These are phyloP conservation scores for Leishmania tropica DNA, from an alignment of 208 protist genomes.

Conservation along the genomic window DNA sequence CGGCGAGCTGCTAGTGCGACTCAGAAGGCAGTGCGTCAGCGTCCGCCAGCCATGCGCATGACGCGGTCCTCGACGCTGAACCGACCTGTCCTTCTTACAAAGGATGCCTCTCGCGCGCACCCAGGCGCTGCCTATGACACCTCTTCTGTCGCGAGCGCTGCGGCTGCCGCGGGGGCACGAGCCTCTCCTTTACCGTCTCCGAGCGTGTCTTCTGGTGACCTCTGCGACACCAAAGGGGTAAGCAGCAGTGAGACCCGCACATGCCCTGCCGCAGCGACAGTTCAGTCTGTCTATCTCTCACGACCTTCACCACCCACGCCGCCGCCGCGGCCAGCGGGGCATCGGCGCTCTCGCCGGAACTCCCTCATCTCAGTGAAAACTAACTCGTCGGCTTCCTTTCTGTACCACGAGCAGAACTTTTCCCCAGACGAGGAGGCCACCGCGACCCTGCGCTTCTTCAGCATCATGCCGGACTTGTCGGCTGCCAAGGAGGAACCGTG, in stretches of 20 bases:
- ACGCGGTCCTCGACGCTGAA: constrained; percentile 23
- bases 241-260: background rate
- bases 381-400: constrained; percentile 19
- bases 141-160: background rate
- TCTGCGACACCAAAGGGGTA: background rate
- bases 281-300: background rate
- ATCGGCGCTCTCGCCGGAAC: constrained; percentile 7
- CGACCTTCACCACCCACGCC: constrained; percentile 6
- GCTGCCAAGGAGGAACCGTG: background rate
- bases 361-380: constrained; percentile 21
- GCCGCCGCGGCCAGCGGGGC: constrained; percentile 9
- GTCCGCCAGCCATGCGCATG: constrained; percentile 11
- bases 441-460: constrained; percentile 17
- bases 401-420: background rate
- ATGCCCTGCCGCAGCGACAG: too few relatives aligned
- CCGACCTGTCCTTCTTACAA: constrained; percentile 22
- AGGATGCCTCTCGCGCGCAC: constrained; percentile 6
- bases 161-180: too few relatives aligned
- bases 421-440: constrained; percentile 18
- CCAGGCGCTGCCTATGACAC: background rate
- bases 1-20: background rate
- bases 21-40: background rate
- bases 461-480: constrained; percentile 9
- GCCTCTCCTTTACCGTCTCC: background rate
- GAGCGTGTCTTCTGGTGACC: background rate